Conservation (phyloP, 2,329 filamentous ascomycete genomes). For the Alternaria arborescens region DNA sequence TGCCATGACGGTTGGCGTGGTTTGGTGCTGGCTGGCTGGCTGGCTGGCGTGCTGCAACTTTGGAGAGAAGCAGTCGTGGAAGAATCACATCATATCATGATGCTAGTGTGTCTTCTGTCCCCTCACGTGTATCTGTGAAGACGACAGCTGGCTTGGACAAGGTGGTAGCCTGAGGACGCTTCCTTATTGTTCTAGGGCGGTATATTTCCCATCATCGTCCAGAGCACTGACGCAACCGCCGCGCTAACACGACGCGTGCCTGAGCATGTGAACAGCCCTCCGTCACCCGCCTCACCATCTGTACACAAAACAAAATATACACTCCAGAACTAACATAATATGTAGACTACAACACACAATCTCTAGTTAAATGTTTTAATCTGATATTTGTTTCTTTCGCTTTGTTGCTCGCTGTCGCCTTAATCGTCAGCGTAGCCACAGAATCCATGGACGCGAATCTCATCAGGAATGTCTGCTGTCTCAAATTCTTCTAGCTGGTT, state of each 20-base stretch:
- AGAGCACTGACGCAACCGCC: constrained; percentile 42
- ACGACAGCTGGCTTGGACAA: constrained; percentile 11
- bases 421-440: too few species aligned
- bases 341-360: background rate
- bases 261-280: constrained; percentile 28
- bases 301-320: background rate
- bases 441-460: too few species aligned
- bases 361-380: background rate
- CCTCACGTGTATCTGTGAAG: constrained; percentile 14
- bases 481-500: too few species aligned
- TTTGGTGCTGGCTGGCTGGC: background rate
- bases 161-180: constrained; percentile 28
- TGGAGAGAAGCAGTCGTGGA: constrained; percentile 10
- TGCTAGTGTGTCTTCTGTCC: constrained; percentile 11
- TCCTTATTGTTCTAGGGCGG: constrained; percentile 19
- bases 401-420: too few species aligned
- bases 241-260: constrained; percentile 33
- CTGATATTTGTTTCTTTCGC: background rate
- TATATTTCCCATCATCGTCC: constrained; percentile 24
- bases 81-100: constrained; percentile 24
- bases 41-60: constrained; percentile 8
- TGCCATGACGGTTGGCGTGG: constrained; percentile 25
- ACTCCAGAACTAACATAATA: background rate
- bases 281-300: constrained; percentile 1
- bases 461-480: too few species aligned